Percentiles rank a stretch among this genome's conserved stretches.
These are phyloP conservation scores for Dissophora globulifera DNA, from an alignment of 192 early-diverging fungal genomes.

Conservation along the genomic window DNA sequence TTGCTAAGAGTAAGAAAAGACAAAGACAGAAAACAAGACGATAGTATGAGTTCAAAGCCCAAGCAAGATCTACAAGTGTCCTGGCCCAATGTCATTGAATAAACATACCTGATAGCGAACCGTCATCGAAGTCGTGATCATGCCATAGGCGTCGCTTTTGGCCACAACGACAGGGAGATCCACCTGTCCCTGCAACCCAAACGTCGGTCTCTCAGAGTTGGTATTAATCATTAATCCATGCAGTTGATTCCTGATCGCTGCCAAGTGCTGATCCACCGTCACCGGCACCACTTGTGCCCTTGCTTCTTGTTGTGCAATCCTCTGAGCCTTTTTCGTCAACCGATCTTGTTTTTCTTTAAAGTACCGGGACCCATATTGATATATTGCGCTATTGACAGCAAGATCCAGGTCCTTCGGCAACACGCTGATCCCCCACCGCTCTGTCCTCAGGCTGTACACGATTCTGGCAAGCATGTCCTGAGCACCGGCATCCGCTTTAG, in stretches of 20 bases:
- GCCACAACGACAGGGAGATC: conserved; percentile 12
- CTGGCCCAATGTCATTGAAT: no score
- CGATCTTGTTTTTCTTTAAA: neutral
- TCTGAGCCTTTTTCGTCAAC: neutral
- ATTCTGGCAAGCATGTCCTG: conserved; percentile 27
- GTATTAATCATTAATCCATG: conserved; percentile 3
- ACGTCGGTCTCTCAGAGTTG: neutral
- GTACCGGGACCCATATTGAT: conserved; percentile 5
- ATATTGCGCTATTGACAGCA: neutral
- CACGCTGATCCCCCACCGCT: conserved; percentile 8
- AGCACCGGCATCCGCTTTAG: neutral
- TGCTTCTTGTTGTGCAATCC: neutral
- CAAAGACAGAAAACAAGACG: neutral
- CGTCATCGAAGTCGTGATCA: conserved; percentile 9
- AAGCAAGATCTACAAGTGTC: neutral
- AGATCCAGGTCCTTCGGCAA: neutral
- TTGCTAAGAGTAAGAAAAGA: neutral
- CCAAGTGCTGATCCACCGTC: neutral
- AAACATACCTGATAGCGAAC: conserved; percentile 16
- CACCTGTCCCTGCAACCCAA: conserved; percentile 23
- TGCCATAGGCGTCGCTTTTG: neutral
- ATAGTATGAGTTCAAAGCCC: neutral
- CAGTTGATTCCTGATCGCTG: neutral
- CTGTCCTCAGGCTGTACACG: conserved; percentile 4
- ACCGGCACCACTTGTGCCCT: neutral